Percentiles rank a stretch among this genome's conserved stretches.
These are phyloP conservation scores for Tetragonia tetragonoides DNA, from an alignment of 148 eudicot genomes.

Conservation along the genomic window DNA sequence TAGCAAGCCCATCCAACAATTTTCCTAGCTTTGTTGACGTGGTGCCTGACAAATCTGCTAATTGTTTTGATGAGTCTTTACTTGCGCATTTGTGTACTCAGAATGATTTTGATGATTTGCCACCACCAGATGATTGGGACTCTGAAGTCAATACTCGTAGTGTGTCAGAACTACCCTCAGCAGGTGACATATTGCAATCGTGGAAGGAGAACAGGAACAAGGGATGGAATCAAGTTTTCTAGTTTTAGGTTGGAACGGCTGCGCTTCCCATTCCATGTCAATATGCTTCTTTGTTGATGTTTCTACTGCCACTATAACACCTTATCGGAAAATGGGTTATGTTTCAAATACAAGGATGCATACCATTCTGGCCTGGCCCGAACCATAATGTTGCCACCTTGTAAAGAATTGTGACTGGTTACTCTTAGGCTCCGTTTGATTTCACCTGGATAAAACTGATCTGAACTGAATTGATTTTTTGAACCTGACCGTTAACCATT, in stretches of 20 bases:
- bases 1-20: slow-evolving; percentile 7
- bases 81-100: neutral
- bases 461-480: too few relatives aligned
- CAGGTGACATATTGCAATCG: slow-evolving; percentile 57
- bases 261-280: neutral
- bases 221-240: slow-evolving; percentile 21
- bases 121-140: slow-evolving; percentile 23
- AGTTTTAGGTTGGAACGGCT: neutral
- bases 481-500: too few relatives aligned
- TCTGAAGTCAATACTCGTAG: slow-evolving; percentile 15
- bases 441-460: too few relatives aligned
- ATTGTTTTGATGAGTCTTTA: slow-evolving; percentile 22
- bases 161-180: slow-evolving; percentile 48
- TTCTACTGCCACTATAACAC: neutral
- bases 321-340: neutral
- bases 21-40: slow-evolving; percentile 14
- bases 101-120: slow-evolving; percentile 25
- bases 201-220: slow-evolving; percentile 59
- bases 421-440: too few relatives aligned
- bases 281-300: neutral
- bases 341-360: neutral
- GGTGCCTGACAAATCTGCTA: slow-evolving; percentile 23
- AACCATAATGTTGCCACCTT: too few relatives aligned
- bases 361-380: too few relatives aligned
- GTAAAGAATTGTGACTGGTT: too few relatives aligned